Conservation (phyloP, 2,329 filamentous ascomycete genomes). For the Monosporascus sp. region DNA sequence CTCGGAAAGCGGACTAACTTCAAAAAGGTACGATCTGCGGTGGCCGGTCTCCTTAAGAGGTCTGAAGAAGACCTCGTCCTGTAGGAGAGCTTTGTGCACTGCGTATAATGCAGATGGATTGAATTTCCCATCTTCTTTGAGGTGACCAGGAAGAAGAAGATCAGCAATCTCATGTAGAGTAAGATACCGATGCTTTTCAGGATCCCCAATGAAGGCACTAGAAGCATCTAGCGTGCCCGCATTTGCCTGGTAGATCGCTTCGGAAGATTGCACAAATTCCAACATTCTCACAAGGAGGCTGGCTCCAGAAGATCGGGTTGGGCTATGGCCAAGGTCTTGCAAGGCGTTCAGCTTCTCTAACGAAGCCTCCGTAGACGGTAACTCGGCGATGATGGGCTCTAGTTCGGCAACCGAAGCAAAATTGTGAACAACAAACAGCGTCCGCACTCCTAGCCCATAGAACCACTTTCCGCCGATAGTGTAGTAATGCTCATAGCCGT, state of each 20-base stretch:
- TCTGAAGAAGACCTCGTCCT: constrained; percentile 57
- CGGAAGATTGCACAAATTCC: constrained; percentile 36
- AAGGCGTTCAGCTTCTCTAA: constrained; percentile 28
- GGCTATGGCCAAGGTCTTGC: constrained; percentile 34
- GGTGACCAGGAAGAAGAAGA: constrained; percentile 32
- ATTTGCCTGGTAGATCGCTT: constrained; percentile 41
- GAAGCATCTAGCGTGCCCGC: constrained; percentile 43
- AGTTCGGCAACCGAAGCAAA: constrained; percentile 40
- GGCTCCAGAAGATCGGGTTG: constrained; percentile 37
- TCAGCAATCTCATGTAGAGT: constrained; percentile 47
- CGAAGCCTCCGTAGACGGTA: constrained; percentile 26
- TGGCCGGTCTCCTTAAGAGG: constrained; percentile 42
- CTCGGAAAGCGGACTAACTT: constrained; percentile 53
- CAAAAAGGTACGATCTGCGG: constrained; percentile 53
- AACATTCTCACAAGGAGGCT: constrained; percentile 42
- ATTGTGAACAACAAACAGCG: constrained; percentile 44
- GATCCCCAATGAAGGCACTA: constrained; percentile 32
- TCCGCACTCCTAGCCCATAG: constrained; percentile 34
- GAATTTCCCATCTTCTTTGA: constrained; percentile 32
- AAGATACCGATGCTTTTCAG: constrained; percentile 36
- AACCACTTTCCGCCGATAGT: constrained; percentile 47
- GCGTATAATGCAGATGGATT: constrained; percentile 56
- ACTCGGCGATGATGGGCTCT: constrained; percentile 31
- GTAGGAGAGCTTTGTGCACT: constrained; percentile 58
- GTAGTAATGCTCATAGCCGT: constrained; percentile 49